Conservation (phyloP, 257 asterid species). For the Salvia hispanica region DNA sequence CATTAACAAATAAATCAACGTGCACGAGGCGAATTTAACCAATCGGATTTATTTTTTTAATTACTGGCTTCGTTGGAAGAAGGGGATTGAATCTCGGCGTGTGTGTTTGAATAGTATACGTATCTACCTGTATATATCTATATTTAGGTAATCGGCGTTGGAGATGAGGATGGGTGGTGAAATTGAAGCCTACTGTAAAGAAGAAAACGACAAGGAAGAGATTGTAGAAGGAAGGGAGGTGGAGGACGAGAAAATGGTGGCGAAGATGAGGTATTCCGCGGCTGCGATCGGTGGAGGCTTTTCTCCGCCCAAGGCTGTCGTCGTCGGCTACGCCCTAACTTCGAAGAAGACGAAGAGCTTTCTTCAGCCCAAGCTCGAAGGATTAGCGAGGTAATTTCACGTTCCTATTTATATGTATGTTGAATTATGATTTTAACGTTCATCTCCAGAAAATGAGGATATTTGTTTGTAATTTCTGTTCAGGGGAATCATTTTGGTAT, state of each 20-base stretch:
- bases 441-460: not conserved
- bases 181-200: constrained; percentile 29
- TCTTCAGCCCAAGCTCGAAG: constrained; percentile 82
- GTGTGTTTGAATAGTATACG: constrained; percentile 20
- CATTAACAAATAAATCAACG: constrained; percentile 25
- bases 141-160: constrained; percentile 23
- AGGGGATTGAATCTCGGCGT: constrained; percentile 31
- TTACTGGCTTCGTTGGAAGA: constrained; percentile 23
- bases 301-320: constrained; percentile 49
- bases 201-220: constrained; percentile 33
- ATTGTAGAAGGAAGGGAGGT: constrained; percentile 37
- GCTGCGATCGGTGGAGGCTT: constrained; percentile 46
- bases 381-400: constrained; percentile 68
- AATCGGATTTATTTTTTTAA: not conserved
- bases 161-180: constrained; percentile 48
- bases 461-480: constrained; percentile 14
- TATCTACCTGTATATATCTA: not conserved
- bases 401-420: not conserved
- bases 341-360: constrained; percentile 90
- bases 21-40: constrained; percentile 13
- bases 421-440: not conserved
- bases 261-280: constrained; percentile 41
- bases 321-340: constrained; percentile 92
- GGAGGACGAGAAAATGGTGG: constrained; percentile 48
- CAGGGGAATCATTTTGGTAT: constrained; percentile 7